These are phyloP conservation scores for Neospermospora avenae DNA, from an alignment of 2,329 filamentous ascomycete genomes.

Conservation along the genomic window DNA sequence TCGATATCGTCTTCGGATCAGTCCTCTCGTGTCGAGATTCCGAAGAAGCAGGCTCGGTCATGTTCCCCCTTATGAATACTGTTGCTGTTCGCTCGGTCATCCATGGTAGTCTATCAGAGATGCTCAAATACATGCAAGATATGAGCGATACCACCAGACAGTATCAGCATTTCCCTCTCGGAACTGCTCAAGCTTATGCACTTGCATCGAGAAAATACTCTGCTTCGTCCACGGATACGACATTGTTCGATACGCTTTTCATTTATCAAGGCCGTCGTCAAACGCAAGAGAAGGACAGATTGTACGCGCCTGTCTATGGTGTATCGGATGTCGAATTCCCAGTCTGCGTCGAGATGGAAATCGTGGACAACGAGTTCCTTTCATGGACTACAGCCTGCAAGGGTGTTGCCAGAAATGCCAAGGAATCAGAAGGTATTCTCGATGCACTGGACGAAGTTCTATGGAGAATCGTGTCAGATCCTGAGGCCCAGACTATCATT, in stretches of 20 bases:
- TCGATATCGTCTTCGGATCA: constrained; percentile 79
- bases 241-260: constrained; percentile 62
- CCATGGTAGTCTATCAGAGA: constrained; percentile 61
- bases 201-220: constrained; percentile 30
- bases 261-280: constrained; percentile 56
- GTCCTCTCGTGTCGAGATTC: constrained; percentile 83
- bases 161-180: constrained; percentile 74
- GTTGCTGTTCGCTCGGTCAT: constrained; percentile 70
- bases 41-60: constrained; percentile 60
- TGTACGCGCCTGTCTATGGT: constrained; percentile 40
- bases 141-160: constrained; percentile 63
- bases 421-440: constrained; percentile 51
- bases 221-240: constrained; percentile 31
- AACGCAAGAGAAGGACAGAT: background rate
- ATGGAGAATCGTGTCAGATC: constrained; percentile 47
- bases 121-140: constrained; percentile 72
- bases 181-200: constrained; percentile 59
- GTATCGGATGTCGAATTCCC: constrained; percentile 74
- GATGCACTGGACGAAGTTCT: constrained; percentile 58
- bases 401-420: constrained; percentile 46
- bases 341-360: constrained; percentile 77
- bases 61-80: constrained; percentile 94
- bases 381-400: constrained; percentile 73
- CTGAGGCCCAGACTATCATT: constrained; percentile 49
- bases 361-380: constrained; percentile 46